Evolutionary conservation across 768 basidiomycete genomes (phyloP), one percentile per base, ranked within the genome.

Genomic region (Lactarius tabidus): DNA sequence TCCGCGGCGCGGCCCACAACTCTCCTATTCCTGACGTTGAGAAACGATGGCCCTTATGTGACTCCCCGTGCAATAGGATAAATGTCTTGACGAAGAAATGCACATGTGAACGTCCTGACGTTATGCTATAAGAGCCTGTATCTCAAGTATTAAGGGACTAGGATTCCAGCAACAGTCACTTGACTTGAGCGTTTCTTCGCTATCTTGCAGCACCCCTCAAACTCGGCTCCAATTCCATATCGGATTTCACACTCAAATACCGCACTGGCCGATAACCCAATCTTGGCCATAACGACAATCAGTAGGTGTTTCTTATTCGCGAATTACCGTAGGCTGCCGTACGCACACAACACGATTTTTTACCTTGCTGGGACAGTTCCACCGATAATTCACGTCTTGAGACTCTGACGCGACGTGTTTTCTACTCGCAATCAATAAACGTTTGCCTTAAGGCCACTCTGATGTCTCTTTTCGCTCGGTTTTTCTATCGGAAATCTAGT

Each of bases 61-160:
- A 57, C 56, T 52, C 20, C 56, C 36, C 57, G 51, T 57, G 26
- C 60, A 66, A 66, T 57, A 62, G 65, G 60, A 62, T 62, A 66
- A 66, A 66, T 66, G 57, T 36, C 31, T 35, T 31, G 51, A 57
- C 55, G 38, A 58, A 58, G 12, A 62, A 51, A 29, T 18, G 60
- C 23, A 20, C 60, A 54, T 58, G 60, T 62, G 65, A 62, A 54
- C 56, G 28, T 10, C 60, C 35, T 36, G 20, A 33, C 65, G 65
- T 60, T 60, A 58, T 41, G 18, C 39, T 57, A 39, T 45, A 62
- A 60, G 60, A 56, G 18, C 48, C 55, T 39, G 48, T 56, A 45
- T 53, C 65, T 60, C 56, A 39, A 20, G 57, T 62, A 62, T 62
- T 66, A 66, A 66, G 65, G 65, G 55, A 59, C 59, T 56, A 56